These are phyloP conservation scores for Lachnellula willkommii DNA, from an alignment of 2,329 filamentous ascomycete species.

Conservation along the genomic window DNA sequence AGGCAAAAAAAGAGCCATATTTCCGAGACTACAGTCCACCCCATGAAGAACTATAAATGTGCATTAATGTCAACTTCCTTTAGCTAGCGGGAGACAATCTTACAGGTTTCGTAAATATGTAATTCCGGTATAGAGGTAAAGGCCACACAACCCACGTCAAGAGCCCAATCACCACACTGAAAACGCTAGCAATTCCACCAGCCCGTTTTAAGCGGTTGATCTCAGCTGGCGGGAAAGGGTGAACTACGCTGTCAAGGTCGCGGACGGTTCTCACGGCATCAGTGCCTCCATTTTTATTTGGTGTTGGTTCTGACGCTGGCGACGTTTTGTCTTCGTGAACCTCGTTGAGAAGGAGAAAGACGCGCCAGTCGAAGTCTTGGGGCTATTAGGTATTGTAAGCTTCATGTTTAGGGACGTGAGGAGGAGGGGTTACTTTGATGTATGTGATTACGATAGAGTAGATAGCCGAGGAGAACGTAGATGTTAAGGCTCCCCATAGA, in stretches of 20 bases:
- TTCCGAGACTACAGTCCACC: not conserved
- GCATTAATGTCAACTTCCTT: not conserved
- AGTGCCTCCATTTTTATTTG: not conserved
- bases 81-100: not conserved
- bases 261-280: not conserved
- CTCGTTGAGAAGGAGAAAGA: not conserved
- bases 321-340: not conserved
- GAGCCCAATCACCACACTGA: not conserved
- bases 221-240: not conserved
- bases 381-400: not conserved
- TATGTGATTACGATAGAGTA: conserved; percentile 44
- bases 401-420: not conserved
- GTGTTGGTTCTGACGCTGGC: not conserved
- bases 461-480: conserved; percentile 36
- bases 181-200: not conserved
- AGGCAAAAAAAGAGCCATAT: not conserved
- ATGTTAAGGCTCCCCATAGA: conserved; percentile 48
- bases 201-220: not conserved
- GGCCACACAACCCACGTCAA: not conserved
- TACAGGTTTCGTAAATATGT: not conserved
- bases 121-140: not conserved
- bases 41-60: not conserved
- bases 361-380: conserved; percentile 31
- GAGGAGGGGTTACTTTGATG: conserved; percentile 20
- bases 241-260: not conserved